Evolutionary conservation across 1,284 basidiomycete genomes (phyloP).

Genomic region (Pyrrhoderma lamaoense): DNA sequence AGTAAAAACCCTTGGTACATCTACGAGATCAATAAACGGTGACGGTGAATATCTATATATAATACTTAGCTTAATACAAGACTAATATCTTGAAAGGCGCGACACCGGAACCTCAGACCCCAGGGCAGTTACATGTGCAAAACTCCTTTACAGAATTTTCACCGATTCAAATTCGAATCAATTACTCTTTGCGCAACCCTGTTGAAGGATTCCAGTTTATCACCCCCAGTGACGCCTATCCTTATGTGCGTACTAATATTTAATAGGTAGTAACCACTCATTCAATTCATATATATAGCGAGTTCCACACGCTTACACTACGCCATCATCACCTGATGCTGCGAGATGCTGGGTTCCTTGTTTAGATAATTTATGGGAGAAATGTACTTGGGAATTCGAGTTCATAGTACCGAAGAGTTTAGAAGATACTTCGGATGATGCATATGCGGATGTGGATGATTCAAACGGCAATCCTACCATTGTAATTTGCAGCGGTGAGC

Average conservation of each 20-base stretch:
- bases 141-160: constrained; percentile 57
- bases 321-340: constrained; percentile 81
- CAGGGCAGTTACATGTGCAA: constrained; percentile 33
- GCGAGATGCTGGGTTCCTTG: constrained; percentile 98
- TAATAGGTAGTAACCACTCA: not conserved
- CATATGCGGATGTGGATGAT: constrained; percentile 51
- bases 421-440: constrained; percentile 51
- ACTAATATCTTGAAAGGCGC: constrained; percentile 37
- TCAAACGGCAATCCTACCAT: constrained; percentile 63
- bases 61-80: constrained; percentile 3
- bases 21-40: constrained; percentile 21
- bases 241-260: constrained; percentile 59
- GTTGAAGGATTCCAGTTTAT: constrained; percentile 86
- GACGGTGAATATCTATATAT: constrained; percentile 18
- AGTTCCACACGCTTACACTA: constrained; percentile 89
- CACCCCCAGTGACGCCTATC: constrained; percentile 70
- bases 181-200: constrained; percentile 75
- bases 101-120: constrained; percentile 72
- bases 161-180: constrained; percentile 70
- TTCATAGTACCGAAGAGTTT: constrained; percentile 88
- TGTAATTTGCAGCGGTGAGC: constrained; percentile 90
- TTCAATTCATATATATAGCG: constrained; percentile 42
- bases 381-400: constrained; percentile 98
- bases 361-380: constrained; percentile 91
- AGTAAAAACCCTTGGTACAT: constrained; percentile 51